A percentile compares a stretch with the other conserved stretches of the same genome.
phyloP scores from a whole-genome alignment of 805 yeast species.

The Teunomyces pallodes region DNA sequence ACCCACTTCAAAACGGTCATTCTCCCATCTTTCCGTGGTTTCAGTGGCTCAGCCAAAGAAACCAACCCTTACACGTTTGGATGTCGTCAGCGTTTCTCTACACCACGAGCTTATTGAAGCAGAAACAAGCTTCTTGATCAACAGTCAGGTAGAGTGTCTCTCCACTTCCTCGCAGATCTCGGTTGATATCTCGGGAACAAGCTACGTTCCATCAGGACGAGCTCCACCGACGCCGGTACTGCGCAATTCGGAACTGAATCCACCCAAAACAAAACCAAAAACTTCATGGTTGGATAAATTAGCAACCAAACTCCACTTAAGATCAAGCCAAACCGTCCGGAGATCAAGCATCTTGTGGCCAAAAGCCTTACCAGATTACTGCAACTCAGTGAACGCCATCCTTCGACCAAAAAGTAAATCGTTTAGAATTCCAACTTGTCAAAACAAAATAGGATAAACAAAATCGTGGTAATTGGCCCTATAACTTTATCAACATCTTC shows the following conservation, averaged over 20 bases:
- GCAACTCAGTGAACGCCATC: neutral
- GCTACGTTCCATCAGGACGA: constrained; percentile 1
- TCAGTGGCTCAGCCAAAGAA: neutral
- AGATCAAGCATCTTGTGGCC: neutral
- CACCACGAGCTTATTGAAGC: neutral
- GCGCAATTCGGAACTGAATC: neutral
- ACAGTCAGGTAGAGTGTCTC: neutral
- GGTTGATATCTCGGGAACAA: neutral
- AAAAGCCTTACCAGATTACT: neutral
- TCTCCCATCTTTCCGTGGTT: neutral
- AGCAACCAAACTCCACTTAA: neutral
- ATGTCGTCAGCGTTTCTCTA: neutral
- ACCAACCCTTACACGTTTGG: neutral
- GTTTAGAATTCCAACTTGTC: too few species aligned
- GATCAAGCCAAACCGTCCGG: neutral
- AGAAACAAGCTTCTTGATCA: neutral
- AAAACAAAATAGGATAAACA: neutral
- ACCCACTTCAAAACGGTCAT: neutral
- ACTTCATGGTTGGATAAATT: neutral
- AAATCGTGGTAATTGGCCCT: constrained; percentile 2
- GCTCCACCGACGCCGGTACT: neutral
- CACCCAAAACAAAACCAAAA: neutral
- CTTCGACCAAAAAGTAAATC: neutral
- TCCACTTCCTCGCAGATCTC: neutral
- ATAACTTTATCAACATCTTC: neutral